Percentiles rank a stretch among this genome's conserved stretches.
These are phyloP conservation scores for Aspergillus funiculosus DNA, from an alignment of 495 filamentous ascomycete species.

Conservation along the genomic window DNA sequence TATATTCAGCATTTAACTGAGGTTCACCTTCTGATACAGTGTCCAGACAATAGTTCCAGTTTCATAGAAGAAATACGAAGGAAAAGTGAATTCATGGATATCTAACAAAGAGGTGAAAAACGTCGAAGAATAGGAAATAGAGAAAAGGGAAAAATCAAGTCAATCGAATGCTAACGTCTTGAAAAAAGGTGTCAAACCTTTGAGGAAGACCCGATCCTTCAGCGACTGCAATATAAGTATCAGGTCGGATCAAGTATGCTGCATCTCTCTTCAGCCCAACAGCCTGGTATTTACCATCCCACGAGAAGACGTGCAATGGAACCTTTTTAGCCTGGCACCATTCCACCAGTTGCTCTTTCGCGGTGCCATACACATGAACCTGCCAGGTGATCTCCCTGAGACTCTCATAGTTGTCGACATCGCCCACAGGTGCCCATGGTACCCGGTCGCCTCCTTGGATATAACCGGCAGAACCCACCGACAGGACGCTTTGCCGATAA, in stretches of 20 bases:
- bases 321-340: constrained; percentile 27
- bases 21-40: too few relatives aligned
- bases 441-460: constrained; percentile 33
- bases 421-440: constrained; percentile 28
- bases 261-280: constrained; percentile 22
- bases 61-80: too few relatives aligned
- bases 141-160: background rate
- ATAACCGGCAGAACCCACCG: constrained; percentile 7
- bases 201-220: constrained; percentile 18
- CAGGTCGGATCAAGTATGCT: constrained; percentile 33
- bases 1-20: too few relatives aligned
- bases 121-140: background rate
- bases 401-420: constrained; percentile 29
- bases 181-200: constrained; percentile 17
- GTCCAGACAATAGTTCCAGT: too few relatives aligned
- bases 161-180: constrained; percentile 12
- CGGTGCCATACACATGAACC: constrained; percentile 31
- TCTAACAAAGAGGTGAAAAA: too few relatives aligned
- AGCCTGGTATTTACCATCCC: constrained; percentile 22
- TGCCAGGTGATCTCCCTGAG: constrained; percentile 30
- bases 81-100: too few relatives aligned
- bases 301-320: constrained; percentile 21
- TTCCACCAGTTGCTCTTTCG: constrained; percentile 14
- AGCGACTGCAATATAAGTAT: constrained; percentile 33
- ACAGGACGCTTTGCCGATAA: constrained; percentile 26